These are phyloP conservation scores for Sarcodon sp. DNA, from an alignment of 768 basidiomycete species.

Conservation along the genomic window DNA sequence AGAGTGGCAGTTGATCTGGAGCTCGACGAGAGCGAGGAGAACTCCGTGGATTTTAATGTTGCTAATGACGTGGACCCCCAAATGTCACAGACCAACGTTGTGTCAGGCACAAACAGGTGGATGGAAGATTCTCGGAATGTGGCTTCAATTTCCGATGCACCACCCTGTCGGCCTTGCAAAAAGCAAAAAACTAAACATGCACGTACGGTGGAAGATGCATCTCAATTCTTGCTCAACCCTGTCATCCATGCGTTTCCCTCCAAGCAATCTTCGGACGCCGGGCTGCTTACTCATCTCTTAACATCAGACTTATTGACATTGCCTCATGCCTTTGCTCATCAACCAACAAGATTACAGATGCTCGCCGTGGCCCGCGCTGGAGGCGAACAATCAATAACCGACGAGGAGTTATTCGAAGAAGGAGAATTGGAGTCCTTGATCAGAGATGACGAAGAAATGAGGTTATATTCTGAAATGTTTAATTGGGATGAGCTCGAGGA, in stretches of 20 bases:
- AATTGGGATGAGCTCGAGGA: conserved; percentile 18
- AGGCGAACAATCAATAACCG: conserved; percentile 38
- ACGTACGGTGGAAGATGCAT: conserved; percentile 28
- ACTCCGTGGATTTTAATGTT: conserved; percentile 3
- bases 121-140: conserved; percentile 1
- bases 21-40: conserved; percentile 11
- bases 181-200: conserved; percentile 17
- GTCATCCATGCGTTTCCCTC: conserved; percentile 13
- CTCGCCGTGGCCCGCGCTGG: conserved; percentile 41
- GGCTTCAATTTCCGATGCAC: not conserved
- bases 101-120: conserved; percentile 3
- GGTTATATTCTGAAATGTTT: conserved; percentile 23
- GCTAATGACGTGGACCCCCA: conserved; percentile 4
- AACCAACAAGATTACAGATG: conserved; percentile 56
- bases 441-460: conserved; percentile 37
- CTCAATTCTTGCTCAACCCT: conserved; percentile 48
- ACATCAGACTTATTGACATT: conserved; percentile 24
- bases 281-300: conserved; percentile 42
- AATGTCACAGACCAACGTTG: not conserved
- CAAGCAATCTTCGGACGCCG: conserved; percentile 4
- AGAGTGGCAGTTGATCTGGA: conserved; percentile 27
- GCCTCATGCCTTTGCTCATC: conserved; percentile 12
- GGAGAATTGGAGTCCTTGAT: conserved; percentile 56
- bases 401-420: conserved; percentile 61
- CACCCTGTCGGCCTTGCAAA: conserved; percentile 13